Base-by-base conservation (phyloP, 331 rosid genomes). In the Rhamnella rubrinervis region DNA sequence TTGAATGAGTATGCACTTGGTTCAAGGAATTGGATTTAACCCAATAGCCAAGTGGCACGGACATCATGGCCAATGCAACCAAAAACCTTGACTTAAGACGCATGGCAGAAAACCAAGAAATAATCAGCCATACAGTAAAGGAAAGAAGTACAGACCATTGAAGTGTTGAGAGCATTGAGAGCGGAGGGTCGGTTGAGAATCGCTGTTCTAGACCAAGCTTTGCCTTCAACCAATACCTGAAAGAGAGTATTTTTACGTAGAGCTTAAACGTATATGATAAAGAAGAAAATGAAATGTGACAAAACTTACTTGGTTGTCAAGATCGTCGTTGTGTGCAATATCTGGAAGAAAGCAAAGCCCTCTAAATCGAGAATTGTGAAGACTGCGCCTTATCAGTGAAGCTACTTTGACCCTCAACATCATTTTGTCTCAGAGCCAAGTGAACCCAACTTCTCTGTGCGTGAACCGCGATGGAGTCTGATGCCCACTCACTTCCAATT, bases 101-200 rank as follows among this genome's bases (percentile, higher is more conserved):
- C 0, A 25, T 31, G 70, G 6, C 4, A 49, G 18, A 12, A 49
- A 49, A 18, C 55, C 15, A 49, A 49, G 18, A 49, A 49, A 11
- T 15, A 49, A 11, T 8, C 12, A 14, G 15, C 18, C 3, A 11
- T 12, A 4, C 9, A n/a, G 2, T 6, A 31, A 40, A 10, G 9
- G 26, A 55, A 71, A 58, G 28, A 12, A 76, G 6, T 5, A 41
- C 66, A 28, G 62, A 88, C 98, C 98, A 82, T 84, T 11, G 71
- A 52, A 7, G 83, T 71, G 77, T 75, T 87, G 77, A 90, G 65
- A 71, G 96, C 91, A 75, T 88, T 93, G 72, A 93, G 97, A 77
- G 63, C 80, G 1, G 84, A 72, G 39, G 98, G 95, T 59, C 95
- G 74, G 65, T 90, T 93, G 66, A 93, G 97, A 80, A 90, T 75